Conservation (phyloP, 2,329 filamentous ascomycete genomes). For the Aspergillus nomiae region DNA sequence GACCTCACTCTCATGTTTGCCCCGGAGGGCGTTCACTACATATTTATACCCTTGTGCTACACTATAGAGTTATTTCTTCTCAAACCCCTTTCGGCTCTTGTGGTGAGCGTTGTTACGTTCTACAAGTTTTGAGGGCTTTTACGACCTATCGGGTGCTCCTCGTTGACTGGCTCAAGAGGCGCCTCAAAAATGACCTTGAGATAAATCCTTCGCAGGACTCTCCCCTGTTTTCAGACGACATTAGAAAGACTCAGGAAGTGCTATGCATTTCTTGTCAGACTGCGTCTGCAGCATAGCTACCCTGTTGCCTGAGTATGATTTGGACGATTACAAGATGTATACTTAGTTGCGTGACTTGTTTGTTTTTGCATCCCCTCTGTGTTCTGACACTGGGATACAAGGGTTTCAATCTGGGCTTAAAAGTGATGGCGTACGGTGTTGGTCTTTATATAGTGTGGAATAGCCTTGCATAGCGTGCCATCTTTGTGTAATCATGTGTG, state of each 20-base stretch:
- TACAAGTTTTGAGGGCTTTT: neutral
- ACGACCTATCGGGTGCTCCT: neutral
- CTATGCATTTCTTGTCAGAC: neutral
- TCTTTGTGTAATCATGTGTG: conserved; percentile 3
- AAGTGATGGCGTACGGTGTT: conserved; percentile 15
- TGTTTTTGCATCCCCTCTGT: conserved; percentile 1
- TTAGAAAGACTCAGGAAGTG: neutral
- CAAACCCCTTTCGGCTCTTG: too few relatives aligned
- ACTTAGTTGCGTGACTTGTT: conserved; percentile 7
- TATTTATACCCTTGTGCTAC: neutral
- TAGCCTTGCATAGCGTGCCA: conserved; percentile 20
- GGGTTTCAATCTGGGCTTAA: neutral
- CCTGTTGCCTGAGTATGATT: neutral
- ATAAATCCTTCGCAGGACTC: neutral
- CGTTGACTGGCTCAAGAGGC: conserved; percentile 1
- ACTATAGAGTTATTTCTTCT: neutral
- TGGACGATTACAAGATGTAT: conserved; percentile 8
- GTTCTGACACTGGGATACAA: conserved; percentile 1
- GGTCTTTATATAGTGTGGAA: conserved; percentile 1
- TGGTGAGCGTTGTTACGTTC: neutral
- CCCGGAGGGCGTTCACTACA: neutral
- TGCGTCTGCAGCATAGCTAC: neutral
- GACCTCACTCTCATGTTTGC: neutral
- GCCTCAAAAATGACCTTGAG: neutral
- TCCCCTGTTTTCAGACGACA: neutral